phyloP scores from a whole-genome alignment of 2,329 filamentous ascomycete species.

The Hymenoscyphus repandus region DNA sequence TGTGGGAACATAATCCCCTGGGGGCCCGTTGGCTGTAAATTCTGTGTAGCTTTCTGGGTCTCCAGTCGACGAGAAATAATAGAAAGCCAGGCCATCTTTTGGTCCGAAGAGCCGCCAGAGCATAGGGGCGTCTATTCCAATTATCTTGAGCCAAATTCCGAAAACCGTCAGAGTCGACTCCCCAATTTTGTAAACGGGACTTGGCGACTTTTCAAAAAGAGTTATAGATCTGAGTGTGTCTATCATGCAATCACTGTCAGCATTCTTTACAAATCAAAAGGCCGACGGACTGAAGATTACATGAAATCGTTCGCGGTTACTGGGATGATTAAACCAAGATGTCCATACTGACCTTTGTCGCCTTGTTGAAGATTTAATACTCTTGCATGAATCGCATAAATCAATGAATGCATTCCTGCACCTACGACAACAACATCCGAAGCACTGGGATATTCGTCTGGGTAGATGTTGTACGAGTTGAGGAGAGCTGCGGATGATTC shows the following conservation, averaged over 20 bases:
- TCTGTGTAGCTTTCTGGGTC: conserved; percentile 16
- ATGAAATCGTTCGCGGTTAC: too few relatives aligned
- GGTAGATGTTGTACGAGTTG: conserved; percentile 17
- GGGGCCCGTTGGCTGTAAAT: conserved; percentile 18
- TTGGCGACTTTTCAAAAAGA: conserved; percentile 19
- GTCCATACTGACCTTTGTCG: too few relatives aligned
- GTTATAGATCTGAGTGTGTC: background rate
- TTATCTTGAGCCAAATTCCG: conserved; percentile 17
- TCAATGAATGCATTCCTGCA: conserved; percentile 23
- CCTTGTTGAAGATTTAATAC: conserved; percentile 1
- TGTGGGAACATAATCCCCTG: conserved; percentile 17
- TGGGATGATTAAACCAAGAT: too few relatives aligned
- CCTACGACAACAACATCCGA: conserved; percentile 25
- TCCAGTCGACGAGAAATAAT: conserved; percentile 17
- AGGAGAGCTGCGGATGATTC: conserved; percentile 3
- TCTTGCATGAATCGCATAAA: conserved; percentile 25
- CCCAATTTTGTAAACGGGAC: conserved; percentile 26
- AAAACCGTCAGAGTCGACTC: conserved; percentile 25
- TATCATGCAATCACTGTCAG: background rate
- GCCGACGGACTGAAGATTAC: too few relatives aligned
- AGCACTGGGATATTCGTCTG: conserved; percentile 9
- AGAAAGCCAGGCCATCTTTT: conserved; percentile 27
- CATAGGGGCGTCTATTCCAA: conserved; percentile 15
- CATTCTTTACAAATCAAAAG: too few relatives aligned
- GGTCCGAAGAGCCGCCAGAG: conserved; percentile 23